Conservation (phyloP, 768 basidiomycete genomes). For the Suillus weaverae region DNA sequence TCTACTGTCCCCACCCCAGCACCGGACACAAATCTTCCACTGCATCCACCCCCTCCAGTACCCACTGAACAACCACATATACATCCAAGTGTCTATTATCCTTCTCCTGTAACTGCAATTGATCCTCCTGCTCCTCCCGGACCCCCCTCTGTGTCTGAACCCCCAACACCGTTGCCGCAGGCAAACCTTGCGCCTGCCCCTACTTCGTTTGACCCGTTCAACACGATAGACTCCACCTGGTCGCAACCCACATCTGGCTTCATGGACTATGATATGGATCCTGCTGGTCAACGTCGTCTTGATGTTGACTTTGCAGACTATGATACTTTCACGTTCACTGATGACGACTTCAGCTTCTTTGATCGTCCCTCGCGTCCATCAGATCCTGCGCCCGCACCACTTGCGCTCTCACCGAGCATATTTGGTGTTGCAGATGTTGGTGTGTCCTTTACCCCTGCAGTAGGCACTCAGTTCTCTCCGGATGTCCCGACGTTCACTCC, state of each 20-base stretch:
- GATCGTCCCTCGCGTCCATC: constrained; percentile 51
- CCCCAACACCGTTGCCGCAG: constrained; percentile 13
- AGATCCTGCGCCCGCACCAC: constrained; percentile 25
- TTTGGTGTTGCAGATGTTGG: constrained; percentile 31
- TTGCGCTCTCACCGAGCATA: constrained; percentile 34
- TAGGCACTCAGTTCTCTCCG: constrained; percentile 30
- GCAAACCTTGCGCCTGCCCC: constrained; percentile 18
- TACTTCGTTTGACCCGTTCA: constrained; percentile 44
- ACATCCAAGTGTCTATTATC: constrained; percentile 44
- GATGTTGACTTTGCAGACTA: constrained; percentile 48
- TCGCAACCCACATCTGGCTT: constrained; percentile 34
- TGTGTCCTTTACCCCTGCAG: constrained; percentile 23
- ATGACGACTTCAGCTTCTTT: constrained; percentile 89
- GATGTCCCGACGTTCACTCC: constrained; percentile 24
- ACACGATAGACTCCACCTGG: constrained; percentile 42
- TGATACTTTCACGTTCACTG: constrained; percentile 61
- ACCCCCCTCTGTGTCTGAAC: constrained; percentile 14
- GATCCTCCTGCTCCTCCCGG: constrained; percentile 17
- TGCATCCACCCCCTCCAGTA: constrained; percentile 23
- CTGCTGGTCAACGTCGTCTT: constrained; percentile 29
- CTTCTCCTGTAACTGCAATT: constrained; percentile 46
- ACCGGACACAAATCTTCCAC: constrained; percentile 5
- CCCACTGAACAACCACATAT: constrained; percentile 16
- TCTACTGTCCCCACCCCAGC: constrained; percentile 17
- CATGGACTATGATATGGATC: constrained; percentile 38